A percentile compares a stretch with the other conserved stretches of the same genome.
phyloP scores from a whole-genome alignment of 805 yeast species.

The Candida xiaguanensis region DNA sequence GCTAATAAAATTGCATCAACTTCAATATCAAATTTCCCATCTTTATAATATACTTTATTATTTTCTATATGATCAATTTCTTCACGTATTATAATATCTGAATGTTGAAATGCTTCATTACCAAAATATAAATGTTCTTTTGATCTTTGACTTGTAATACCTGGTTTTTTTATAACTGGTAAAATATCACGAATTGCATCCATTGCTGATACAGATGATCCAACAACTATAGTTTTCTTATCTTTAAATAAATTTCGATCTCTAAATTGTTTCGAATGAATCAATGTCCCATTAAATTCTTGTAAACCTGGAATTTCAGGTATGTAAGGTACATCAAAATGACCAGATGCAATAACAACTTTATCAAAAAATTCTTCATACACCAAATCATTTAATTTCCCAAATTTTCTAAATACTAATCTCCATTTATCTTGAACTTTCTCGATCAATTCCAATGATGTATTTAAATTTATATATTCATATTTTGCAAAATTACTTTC shows the following conservation, averaged over 20 bases:
- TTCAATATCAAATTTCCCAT: conserved; percentile 19
- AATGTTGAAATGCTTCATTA: conserved; percentile 9
- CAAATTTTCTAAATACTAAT: conserved; percentile 19
- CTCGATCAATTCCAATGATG: conserved; percentile 26
- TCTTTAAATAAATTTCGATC: conserved; percentile 27
- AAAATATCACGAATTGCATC: conserved; percentile 38
- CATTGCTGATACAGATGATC: conserved; percentile 68
- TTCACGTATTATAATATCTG: conserved; percentile 1
- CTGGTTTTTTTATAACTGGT: conserved; percentile 14
- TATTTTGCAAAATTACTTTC: conserved; percentile 4
- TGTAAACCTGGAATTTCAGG: conserved; percentile 42
- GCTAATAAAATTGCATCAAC: conserved; percentile 31
- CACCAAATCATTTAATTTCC: conserved; percentile 21
- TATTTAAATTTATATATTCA: conserved; percentile 17
- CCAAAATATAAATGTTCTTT: conserved; percentile 14
- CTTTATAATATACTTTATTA: conserved; percentile 19
- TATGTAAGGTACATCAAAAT: conserved; percentile 44
- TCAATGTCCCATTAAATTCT: conserved; percentile 29
- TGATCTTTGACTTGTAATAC: conserved; percentile 10
- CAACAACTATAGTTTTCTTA: conserved; percentile 29
- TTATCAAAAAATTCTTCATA: conserved; percentile 35
- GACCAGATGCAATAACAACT: conserved; percentile 45
- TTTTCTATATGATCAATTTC: conserved; percentile 15
- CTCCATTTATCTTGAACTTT: conserved; percentile 18
- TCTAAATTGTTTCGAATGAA: conserved; percentile 45